Base-by-base conservation (phyloP, 2,329 filamentous ascomycete genomes). In the Xylariaceae sp. region DNA sequence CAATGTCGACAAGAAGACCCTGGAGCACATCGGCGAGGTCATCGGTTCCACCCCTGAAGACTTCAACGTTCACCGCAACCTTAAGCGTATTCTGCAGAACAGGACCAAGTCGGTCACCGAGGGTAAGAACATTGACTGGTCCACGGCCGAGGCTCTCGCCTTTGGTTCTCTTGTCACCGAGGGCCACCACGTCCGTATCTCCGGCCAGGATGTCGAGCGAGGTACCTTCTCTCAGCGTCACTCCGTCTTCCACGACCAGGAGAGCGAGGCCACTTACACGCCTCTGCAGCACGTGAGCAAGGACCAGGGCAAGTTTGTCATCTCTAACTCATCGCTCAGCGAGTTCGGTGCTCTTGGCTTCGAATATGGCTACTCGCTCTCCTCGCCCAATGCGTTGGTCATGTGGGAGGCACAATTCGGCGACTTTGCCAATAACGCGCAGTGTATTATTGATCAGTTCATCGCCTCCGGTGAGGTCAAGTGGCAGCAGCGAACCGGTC, bases 391-490 rank as follows among this genome's bases (percentile, higher is more conserved):
- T 68, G 92, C 94, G 35, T 83, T 99, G 22, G 92, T 99, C 62
- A 95, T 99, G 85, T 99, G 94, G 94, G 94, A 99, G 75, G 94
- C 94, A 35, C 94, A 99, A 73, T 99, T 99, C 66, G 94, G 94
- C 78, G 94, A 99, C 73, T 99, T 99, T 65, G 94, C 94, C 79
- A 99, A 99, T 81, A 99, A 96, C 66, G 92, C 94, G 39, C 94
- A 99, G 75, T 95, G 90, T 70, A 95, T 99, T 72, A 95, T 99
- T 66, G 94, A 99, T 71, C 94, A 99, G 74, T 99, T 99, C 75
- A 86, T 99, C 62, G 92, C 94, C 44, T 96, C 94, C 55, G 94
- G 94, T 67, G 94, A 99, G 75, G 86, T 89, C 58, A 99, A 99
- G 77, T 99, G 94, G 94, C 87, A 97, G 74, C 94, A 99, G 77